phyloP scores from a whole-genome alignment of 2,329 filamentous ascomycete species.

The Arthrinium phaeospermum region DNA sequence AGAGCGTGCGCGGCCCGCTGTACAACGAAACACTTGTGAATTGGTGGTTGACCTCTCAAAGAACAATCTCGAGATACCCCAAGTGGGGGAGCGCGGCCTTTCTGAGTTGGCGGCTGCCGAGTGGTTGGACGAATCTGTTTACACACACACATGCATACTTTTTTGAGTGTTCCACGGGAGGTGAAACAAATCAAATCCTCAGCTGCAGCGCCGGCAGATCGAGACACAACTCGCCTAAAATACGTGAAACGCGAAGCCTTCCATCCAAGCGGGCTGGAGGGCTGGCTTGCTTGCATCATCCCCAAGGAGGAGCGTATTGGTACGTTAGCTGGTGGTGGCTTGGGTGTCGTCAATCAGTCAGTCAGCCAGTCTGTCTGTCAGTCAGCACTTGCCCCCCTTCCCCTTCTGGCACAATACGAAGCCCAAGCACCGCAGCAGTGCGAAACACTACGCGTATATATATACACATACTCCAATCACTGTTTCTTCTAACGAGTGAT shows the following conservation, averaged over 20 bases:
- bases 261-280: background rate
- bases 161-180: background rate
- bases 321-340: background rate
- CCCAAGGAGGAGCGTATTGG: background rate
- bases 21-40: background rate
- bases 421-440: background rate
- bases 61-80: conserved; percentile 5
- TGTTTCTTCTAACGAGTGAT: background rate
- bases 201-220: conserved; percentile 10
- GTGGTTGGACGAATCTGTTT: conserved; percentile 6
- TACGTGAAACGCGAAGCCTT: background rate
- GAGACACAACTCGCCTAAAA: background rate
- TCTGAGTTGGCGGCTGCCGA: conserved; percentile 6
- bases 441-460: background rate
- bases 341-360: background rate
- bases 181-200: background rate
- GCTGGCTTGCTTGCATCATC: background rate
- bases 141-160: background rate
- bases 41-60: background rate
- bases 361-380: background rate
- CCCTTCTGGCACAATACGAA: background rate
- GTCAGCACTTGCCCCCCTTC: background rate
- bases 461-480: background rate
- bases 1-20: background rate
- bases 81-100: background rate